Percentiles rank a stretch among this genome's conserved stretches.
Conservation (phyloP, 139 green algal genomes). For the Closterium sp. region DNA sequence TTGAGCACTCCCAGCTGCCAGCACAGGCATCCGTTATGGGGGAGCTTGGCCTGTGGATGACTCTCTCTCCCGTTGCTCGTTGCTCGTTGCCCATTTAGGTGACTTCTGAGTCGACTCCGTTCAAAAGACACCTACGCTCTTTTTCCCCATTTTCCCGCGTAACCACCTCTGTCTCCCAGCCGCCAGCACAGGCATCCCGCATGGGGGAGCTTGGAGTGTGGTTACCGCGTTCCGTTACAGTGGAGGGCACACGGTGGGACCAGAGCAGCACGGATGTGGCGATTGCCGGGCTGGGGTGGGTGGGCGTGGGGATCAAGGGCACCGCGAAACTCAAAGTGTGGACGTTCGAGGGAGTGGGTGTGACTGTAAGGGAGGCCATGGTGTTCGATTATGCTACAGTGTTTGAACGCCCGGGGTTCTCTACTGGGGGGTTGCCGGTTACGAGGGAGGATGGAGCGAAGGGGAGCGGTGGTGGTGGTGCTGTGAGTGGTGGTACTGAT, state of each 20-base stretch:
- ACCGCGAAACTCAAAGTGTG: slow-evolving; percentile 75
- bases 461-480: not conserved
- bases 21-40: no score
- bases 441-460: not conserved
- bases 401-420: slow-evolving; percentile 81
- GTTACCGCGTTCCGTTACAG: slow-evolving; percentile 57
- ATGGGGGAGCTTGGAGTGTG: slow-evolving; percentile 52
- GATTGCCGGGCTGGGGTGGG: slow-evolving; percentile 83
- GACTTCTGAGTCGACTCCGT: no score
- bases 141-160: no score
- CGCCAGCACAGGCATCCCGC: slow-evolving; percentile 37
- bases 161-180: slow-evolving; percentile 4
- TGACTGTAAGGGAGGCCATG: slow-evolving; percentile 82
- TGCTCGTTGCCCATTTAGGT: no score
- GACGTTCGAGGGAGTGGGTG: slow-evolving; percentile 69
- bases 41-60: no score
- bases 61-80: no score
- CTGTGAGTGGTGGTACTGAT: not conserved
- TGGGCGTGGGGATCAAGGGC: slow-evolving; percentile 76
- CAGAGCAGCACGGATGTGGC: slow-evolving; percentile 40
- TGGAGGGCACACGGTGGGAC: slow-evolving; percentile 57
- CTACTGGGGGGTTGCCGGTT: slow-evolving; percentile 18
- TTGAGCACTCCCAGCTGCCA: no score
- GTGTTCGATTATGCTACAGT: slow-evolving; percentile 75
- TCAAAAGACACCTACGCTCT: no score